phyloP scores from a whole-genome alignment of 441 rosid species.

The Jatropha podagrica region DNA sequence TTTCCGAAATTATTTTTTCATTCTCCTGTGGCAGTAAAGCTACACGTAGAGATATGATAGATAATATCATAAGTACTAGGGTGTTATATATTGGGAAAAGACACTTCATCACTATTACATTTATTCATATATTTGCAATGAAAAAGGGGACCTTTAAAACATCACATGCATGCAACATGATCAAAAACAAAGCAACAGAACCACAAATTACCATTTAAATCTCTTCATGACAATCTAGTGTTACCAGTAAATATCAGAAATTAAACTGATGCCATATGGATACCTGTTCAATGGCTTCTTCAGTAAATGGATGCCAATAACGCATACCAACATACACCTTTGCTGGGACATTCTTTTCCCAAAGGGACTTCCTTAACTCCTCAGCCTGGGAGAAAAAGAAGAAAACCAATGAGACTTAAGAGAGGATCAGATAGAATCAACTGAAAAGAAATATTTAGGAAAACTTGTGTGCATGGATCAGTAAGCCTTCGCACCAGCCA shows the following conservation, averaged over 20 bases:
- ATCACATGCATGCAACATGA: neutral
- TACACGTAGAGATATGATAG: neutral
- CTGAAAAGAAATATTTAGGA: neutral
- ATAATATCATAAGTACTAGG: neutral
- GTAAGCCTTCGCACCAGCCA: neutral
- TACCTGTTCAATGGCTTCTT: slow-evolving; percentile 98
- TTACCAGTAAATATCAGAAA: slow-evolving; percentile 3
- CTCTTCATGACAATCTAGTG: neutral
- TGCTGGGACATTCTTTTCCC: slow-evolving; percentile 81
- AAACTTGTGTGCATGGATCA: neutral
- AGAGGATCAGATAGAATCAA: neutral
- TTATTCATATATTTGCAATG: neutral
- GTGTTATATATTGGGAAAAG: neutral
- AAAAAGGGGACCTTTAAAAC: neutral
- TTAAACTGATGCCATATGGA: slow-evolving; percentile 7
- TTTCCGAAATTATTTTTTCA: neutral
- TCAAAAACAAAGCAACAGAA: slow-evolving; percentile 8
- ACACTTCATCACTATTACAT: neutral
- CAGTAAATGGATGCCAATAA: slow-evolving; percentile 99
- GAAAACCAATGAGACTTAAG: slow-evolving; percentile 5
- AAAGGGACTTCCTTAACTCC: slow-evolving; percentile 76
- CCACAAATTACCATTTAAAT: slow-evolving; percentile 4
- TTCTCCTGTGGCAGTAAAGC: neutral
- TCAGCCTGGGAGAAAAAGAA: slow-evolving; percentile 63
- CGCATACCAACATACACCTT: slow-evolving; percentile 98